Percentiles rank a stretch among this genome's conserved stretches.
Conservation (phyloP, 1,284 basidiomycete genomes). For the Xerocomus nothofagi region DNA sequence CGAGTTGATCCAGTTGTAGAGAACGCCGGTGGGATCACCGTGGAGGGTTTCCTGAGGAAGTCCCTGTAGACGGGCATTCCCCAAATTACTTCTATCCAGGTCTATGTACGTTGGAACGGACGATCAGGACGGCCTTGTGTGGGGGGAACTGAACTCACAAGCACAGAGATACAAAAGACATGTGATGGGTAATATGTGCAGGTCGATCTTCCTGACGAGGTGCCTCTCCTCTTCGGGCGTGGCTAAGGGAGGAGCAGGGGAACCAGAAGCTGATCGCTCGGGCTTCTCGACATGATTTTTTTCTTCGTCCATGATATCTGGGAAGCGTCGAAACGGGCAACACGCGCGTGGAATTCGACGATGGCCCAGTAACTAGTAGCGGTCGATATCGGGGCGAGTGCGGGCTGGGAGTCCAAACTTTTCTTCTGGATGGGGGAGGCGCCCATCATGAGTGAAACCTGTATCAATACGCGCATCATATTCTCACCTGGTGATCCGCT, state of each 20-base stretch:
- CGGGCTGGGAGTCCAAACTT: neutral
- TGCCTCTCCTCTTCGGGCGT: slow-evolving; percentile 50
- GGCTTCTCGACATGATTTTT: slow-evolving; percentile 10
- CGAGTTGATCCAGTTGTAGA: slow-evolving; percentile 74
- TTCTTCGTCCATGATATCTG: slow-evolving; percentile 24
- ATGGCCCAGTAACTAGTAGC: neutral
- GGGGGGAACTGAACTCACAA: slow-evolving; percentile 45
- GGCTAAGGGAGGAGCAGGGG: slow-evolving; percentile 13
- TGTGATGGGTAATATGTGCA: slow-evolving; percentile 66
- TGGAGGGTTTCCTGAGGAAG: slow-evolving; percentile 60
- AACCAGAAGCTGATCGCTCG: neutral
- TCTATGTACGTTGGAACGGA: slow-evolving; percentile 38
- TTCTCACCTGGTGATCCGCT: too few relatives aligned
- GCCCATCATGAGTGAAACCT: neutral
- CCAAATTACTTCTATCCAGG: slow-evolving; percentile 71
- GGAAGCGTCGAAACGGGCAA: neutral
- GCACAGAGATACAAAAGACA: slow-evolving; percentile 76
- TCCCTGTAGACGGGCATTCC: slow-evolving; percentile 75
- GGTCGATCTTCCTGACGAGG: slow-evolving; percentile 67
- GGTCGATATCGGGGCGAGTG: neutral
- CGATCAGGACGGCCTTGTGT: neutral
- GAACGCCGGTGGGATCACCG: slow-evolving; percentile 62
- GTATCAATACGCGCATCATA: too few relatives aligned
- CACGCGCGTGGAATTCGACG: neutral
- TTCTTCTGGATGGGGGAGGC: neutral